These are phyloP conservation scores for Pseudogymnoascus sp. DNA, from an alignment of 2,329 filamentous ascomycete species.

Conservation along the genomic window DNA sequence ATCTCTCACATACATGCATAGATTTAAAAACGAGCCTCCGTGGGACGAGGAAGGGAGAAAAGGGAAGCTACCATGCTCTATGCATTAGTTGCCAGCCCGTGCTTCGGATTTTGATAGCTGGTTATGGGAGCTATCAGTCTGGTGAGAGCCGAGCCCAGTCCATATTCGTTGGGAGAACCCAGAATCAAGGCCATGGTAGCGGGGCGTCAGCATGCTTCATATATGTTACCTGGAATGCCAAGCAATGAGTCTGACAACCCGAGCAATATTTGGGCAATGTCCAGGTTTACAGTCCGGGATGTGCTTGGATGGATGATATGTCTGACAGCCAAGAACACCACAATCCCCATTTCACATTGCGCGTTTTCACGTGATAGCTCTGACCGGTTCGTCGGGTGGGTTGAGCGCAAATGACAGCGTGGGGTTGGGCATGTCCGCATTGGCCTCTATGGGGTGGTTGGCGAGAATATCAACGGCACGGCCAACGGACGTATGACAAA, in stretches of 20 bases:
- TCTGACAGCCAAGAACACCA: not conserved
- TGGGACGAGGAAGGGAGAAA: not conserved
- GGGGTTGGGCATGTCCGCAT: not conserved
- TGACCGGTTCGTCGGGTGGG: not conserved
- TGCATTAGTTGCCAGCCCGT: not conserved
- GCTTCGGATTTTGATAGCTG: not conserved
- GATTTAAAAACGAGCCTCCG: not conserved
- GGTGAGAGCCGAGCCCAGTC: not conserved
- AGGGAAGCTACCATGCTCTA: not conserved
- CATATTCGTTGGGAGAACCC: not conserved
- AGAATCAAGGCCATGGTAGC: not conserved
- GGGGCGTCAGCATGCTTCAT: not conserved
- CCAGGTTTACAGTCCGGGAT: not conserved
- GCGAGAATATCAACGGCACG: not conserved
- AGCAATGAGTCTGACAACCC: not conserved
- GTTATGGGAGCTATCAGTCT: not conserved
- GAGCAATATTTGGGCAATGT: not conserved
- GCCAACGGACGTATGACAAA: not conserved
- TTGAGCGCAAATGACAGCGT: not conserved
- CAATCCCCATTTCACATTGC: not conserved
- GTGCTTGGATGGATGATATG: not conserved
- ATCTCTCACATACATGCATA: not conserved
- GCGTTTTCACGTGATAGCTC: not conserved
- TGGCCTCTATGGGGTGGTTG: not conserved
- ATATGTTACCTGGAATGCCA: not conserved